Percentiles rank a stretch among this genome's conserved stretches.
These are phyloP conservation scores for Solanum rostratum DNA, from an alignment of 257 asterid species.

Conservation along the genomic window DNA sequence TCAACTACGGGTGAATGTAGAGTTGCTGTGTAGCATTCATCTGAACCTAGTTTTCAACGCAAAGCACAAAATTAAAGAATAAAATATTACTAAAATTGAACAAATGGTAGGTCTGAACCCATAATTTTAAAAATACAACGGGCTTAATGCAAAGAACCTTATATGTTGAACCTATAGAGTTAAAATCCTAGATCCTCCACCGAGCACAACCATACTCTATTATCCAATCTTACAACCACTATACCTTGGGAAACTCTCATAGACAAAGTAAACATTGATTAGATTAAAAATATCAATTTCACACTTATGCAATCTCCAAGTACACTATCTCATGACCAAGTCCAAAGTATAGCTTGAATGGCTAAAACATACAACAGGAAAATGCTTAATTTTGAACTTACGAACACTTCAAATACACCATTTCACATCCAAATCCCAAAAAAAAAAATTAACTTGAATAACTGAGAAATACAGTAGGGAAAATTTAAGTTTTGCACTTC, in stretches of 20 bases:
- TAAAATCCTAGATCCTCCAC: background rate
- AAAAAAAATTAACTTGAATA: background rate
- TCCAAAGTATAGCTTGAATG: background rate
- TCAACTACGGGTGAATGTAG: no score
- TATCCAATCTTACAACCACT: background rate
- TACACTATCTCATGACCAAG: background rate
- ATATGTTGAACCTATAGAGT: background rate
- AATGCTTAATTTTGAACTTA: background rate
- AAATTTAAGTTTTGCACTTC: background rate
- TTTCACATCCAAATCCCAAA: background rate
- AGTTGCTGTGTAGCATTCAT: no score
- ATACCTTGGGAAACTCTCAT: background rate
- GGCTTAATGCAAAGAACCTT: background rate
- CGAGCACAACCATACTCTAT: background rate
- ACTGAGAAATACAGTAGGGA: background rate
- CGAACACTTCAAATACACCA: background rate
- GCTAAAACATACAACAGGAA: background rate
- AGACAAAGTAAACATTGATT: background rate
- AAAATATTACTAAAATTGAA: background rate
- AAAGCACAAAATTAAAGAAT: background rate
- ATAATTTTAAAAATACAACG: background rate
- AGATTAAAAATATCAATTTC: background rate
- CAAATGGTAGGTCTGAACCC: background rate
- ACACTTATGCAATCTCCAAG: background rate
- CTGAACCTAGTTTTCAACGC: background rate